Conservation (phyloP, 345 rosid species). For the Salix suchowensis region DNA sequence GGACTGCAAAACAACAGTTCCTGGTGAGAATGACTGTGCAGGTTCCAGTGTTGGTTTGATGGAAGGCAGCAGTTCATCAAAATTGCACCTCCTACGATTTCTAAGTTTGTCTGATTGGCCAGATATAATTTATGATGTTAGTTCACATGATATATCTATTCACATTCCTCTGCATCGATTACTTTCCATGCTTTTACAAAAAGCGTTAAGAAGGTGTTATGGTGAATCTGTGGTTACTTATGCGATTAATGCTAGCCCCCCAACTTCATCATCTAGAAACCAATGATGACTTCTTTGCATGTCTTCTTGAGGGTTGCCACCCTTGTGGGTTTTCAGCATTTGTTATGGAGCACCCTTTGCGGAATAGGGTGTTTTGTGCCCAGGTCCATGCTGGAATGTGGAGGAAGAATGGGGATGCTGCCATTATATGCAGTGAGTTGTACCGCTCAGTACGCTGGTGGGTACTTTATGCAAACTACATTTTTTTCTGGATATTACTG, state of each 20-base stretch:
- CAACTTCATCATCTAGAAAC: constrained; percentile 27
- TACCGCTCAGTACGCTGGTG: constrained; percentile 82
- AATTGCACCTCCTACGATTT: constrained; percentile 31
- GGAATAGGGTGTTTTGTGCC: constrained; percentile 82
- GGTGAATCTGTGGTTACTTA: constrained; percentile 44
- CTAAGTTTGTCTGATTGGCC: constrained; percentile 72
- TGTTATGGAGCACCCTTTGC: constrained; percentile 88
- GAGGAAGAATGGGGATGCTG: constrained; percentile 86
- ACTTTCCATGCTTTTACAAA: constrained; percentile 70
- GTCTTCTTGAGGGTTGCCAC: constrained; percentile 52
- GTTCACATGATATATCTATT: constrained; percentile 71
- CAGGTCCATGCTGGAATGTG: constrained; percentile 94
- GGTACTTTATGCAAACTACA: constrained; percentile 10
- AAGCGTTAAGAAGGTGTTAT: constrained; percentile 56
- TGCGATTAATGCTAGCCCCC: constrained; percentile 22
- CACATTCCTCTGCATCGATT: constrained; percentile 81
- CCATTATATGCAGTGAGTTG: constrained; percentile 61
- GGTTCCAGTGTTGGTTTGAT: constrained; percentile 32
- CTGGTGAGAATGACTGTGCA: constrained; percentile 31
- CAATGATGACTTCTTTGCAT: constrained; percentile 59
- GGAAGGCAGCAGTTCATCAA: constrained; percentile 32
- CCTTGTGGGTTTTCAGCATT: constrained; percentile 78
- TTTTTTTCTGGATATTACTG: not conserved
- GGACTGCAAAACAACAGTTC: constrained; percentile 25
- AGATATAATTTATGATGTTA: constrained; percentile 61